These are phyloP conservation scores for Melanomma pulvis-pyrius DNA, from an alignment of 495 filamentous ascomycete species.

Conservation along the genomic window DNA sequence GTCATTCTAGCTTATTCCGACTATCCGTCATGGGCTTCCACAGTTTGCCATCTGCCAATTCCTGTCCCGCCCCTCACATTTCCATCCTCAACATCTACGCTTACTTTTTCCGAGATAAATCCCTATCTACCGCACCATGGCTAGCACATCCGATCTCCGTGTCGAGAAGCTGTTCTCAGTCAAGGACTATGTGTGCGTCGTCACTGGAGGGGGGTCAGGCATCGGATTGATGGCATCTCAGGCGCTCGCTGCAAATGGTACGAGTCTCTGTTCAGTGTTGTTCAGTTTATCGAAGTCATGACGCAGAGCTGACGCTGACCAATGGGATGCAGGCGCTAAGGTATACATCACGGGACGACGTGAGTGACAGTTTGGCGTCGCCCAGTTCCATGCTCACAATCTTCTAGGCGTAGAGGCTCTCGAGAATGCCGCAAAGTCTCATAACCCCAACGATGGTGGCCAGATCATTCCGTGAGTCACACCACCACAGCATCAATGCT, in stretches of 20 bases:
- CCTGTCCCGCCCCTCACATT: neutral
- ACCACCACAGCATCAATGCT: neutral
- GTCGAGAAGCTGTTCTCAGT: slow-evolving; percentile 58
- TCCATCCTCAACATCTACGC: neutral
- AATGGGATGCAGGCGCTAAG: slow-evolving; percentile 42
- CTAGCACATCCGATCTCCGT: slow-evolving; percentile 24
- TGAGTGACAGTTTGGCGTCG: neutral
- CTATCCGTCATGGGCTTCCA: neutral
- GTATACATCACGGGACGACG: slow-evolving; percentile 49
- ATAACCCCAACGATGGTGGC: slow-evolving; percentile 43
- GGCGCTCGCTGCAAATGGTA: slow-evolving; percentile 49
- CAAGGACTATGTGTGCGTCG: slow-evolving; percentile 63
- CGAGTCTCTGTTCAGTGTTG: neutral
- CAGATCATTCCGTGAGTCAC: slow-evolving; percentile 44
- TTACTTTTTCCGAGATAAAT: neutral
- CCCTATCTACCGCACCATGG: slow-evolving; percentile 12
- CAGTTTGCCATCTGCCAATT: neutral
- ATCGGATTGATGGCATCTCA: slow-evolving; percentile 52
- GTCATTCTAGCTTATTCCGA: neutral
- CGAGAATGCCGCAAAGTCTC: slow-evolving; percentile 45
- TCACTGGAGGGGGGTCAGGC: slow-evolving; percentile 55
- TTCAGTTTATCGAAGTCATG: neutral
- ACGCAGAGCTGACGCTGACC: neutral
- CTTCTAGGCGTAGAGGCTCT: slow-evolving; percentile 43
- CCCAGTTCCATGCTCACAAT: neutral